A percentile compares a stretch with the other conserved stretches of the same genome.
Conservation (phyloP, 1,284 basidiomycete species). For the Amylostereum areolatum region DNA sequence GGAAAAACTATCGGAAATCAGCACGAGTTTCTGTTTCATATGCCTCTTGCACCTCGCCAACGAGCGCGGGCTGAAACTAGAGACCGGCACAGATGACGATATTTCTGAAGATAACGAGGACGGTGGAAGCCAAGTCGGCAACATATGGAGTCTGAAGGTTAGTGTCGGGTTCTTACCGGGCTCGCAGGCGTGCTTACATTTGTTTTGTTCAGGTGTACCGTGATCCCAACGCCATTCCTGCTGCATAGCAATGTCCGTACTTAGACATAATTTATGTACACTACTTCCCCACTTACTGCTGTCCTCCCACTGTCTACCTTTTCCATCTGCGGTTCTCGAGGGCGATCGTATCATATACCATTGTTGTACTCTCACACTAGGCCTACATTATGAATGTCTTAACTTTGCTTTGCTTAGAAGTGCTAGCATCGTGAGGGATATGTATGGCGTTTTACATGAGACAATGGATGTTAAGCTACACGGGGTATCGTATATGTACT, state of each 20-base stretch:
- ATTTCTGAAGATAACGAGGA: slow-evolving; percentile 22
- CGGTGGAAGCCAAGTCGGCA: slow-evolving; percentile 49
- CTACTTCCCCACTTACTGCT: no score
- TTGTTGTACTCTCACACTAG: no score
- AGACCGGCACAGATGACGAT: slow-evolving; percentile 38
- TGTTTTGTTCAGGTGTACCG: slow-evolving; percentile 51
- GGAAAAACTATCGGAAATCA: slow-evolving; percentile 97
- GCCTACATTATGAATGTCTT: no score
- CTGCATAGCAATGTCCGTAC: slow-evolving; percentile 31
- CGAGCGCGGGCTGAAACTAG: slow-evolving; percentile 86
- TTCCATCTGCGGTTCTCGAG: no score
- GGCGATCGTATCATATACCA: no score
- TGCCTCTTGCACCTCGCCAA: slow-evolving; percentile 94
- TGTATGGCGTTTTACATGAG: no score
- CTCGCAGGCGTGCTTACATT: neutral
- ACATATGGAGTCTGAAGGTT: slow-evolving; percentile 76
- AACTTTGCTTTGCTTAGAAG: no score
- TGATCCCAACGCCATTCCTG: slow-evolving; percentile 57
- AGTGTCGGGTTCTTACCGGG: slow-evolving; percentile 11
- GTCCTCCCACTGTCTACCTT: no score
- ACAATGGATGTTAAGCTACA: no score
- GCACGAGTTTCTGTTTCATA: slow-evolving; percentile 99
- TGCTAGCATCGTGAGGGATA: no score
- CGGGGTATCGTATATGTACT: no score
- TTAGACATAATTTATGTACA: no score